phyloP scores from a whole-genome alignment of 139 green algal species.

The Tetratostichococcus sp. region DNA sequence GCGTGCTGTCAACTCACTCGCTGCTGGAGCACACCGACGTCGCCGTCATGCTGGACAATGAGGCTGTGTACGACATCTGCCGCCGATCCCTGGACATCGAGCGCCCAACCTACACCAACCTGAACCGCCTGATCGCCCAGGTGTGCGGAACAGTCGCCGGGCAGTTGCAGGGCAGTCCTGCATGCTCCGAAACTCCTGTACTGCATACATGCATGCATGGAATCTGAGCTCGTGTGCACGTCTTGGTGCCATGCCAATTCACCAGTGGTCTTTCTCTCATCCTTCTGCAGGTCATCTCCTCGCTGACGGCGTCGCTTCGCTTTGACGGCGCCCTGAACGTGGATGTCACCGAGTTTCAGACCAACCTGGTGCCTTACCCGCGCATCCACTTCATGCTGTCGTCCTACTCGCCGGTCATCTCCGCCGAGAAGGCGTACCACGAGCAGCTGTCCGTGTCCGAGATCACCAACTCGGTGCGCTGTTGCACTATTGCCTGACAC shows the following conservation, averaged over 20 bases:
- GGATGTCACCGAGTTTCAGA: constrained; percentile 98
- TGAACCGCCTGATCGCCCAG: constrained; percentile 89
- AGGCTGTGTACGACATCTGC: constrained; percentile 98
- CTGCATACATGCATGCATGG: no score
- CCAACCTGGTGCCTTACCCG: constrained; percentile 98
- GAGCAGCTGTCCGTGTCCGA: constrained; percentile 97
- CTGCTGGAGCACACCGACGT: constrained; percentile 98
- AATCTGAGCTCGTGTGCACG: no score
- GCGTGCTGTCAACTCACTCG: constrained; percentile 93
- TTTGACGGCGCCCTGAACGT: constrained; percentile 97
- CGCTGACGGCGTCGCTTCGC: constrained; percentile 89
- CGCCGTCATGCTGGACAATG: constrained; percentile 95
- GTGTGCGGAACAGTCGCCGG: constrained; percentile 39
- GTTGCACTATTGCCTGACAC: neutral
- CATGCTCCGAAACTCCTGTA: no score
- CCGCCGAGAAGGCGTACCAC: constrained; percentile 98
- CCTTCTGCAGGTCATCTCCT: constrained; percentile 84
- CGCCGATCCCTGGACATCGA: constrained; percentile 93
- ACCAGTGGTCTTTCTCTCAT: neutral
- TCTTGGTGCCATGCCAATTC: no score
- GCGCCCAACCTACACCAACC: constrained; percentile 96
- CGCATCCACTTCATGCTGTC: constrained; percentile 99
- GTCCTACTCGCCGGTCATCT: constrained; percentile 96
- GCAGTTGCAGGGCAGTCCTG: no score
- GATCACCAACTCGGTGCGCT: constrained; percentile 85